Evolutionary conservation across 1,284 basidiomycete genomes (phyloP), one percentile per base, ranked within the genome.

Genomic region (Trametes polyzona): DNA sequence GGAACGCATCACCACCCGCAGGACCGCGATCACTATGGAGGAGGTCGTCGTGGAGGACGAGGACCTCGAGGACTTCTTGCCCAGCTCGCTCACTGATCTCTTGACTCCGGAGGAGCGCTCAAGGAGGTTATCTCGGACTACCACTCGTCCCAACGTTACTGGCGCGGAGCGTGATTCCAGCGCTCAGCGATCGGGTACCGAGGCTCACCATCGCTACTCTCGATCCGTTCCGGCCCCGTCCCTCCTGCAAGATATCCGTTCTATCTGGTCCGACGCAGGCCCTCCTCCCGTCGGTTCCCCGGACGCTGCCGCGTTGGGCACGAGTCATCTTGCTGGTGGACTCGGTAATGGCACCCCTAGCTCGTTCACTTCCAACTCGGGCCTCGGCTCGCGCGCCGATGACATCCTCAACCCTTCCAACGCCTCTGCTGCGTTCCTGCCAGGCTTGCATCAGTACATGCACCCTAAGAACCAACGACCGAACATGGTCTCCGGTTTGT

Each of bases 31-130:
- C 2, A 40, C 69, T 35, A 58, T 55, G n/a, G 67, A 68, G 0
- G 79, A 80, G 3, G 69, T 76, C n/a, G 80, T 80, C 0, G 83
- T 83, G 0, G 84, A 84, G 24, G 88, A 89, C 52, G 91, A 88
- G 41, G 90, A 93, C 63, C 73, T 92, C 50, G 94, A 97, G 68
- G 93, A 94, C 56, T 90, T 96, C 69, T 71, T 96, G 26, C 94
- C 94, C 0, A 88, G 90, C 51, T 92, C 88, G 8, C 75, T 96
- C 47, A 91, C 86, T n/a, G 93, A 96, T 59, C 77, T 96, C 16
- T 76, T 96, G 41, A 96, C 93, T 0, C 92, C 92, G 0, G 90
- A 88, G 59, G 95, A 96, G 72, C 77, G 82, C 51, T 88, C 84
- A 30, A 78, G 93, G 39, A 77, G 93, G 43, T 85, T 93, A 82